Conservation (phyloP, 768 basidiomycete species). For the Lentinula edodes region DNA sequence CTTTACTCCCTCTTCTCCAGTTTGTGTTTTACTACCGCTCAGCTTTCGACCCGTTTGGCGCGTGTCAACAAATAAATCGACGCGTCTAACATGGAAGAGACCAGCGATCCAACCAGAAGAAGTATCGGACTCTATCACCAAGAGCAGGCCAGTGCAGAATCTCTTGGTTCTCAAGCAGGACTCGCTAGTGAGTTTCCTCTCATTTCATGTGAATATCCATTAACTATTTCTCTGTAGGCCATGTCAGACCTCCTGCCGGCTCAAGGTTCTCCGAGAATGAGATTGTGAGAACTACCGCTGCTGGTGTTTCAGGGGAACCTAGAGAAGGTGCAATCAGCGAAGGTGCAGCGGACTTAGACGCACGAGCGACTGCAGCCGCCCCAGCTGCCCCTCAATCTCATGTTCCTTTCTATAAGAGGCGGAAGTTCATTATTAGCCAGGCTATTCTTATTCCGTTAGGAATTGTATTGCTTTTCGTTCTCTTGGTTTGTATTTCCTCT, state of each 20-base stretch:
- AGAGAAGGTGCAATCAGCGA: neutral
- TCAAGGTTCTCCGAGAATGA: conserved; percentile 18
- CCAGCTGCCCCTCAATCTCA: conserved; percentile 14
- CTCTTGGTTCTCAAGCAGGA: conserved; percentile 25
- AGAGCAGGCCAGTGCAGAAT: conserved; percentile 22
- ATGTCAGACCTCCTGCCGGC: conserved; percentile 21
- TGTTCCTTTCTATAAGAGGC: conserved; percentile 47
- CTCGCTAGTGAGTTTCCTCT: conserved; percentile 24
- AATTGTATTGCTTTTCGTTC: conserved; percentile 60
- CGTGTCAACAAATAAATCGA: neutral
- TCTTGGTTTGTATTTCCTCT: conserved; percentile 27
- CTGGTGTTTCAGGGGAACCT: conserved; percentile 11
- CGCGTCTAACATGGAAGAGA: conserved; percentile 26
- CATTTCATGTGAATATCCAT: neutral
- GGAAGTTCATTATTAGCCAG: conserved; percentile 58
- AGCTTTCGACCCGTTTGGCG: conserved; percentile 2
- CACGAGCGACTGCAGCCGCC: conserved; percentile 1
- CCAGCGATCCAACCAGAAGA: conserved; percentile 22
- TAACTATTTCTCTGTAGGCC: conserved; percentile 18
- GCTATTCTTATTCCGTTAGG: conserved; percentile 44
- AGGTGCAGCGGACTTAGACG: neutral
- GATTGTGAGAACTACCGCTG: conserved; percentile 12
- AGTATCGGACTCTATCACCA: conserved; percentile 30
- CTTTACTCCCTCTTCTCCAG: neutral
- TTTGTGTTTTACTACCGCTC: conserved; percentile 12